phyloP scores from a whole-genome alignment of 805 yeast genomes.

The Yarrowia sp. region DNA sequence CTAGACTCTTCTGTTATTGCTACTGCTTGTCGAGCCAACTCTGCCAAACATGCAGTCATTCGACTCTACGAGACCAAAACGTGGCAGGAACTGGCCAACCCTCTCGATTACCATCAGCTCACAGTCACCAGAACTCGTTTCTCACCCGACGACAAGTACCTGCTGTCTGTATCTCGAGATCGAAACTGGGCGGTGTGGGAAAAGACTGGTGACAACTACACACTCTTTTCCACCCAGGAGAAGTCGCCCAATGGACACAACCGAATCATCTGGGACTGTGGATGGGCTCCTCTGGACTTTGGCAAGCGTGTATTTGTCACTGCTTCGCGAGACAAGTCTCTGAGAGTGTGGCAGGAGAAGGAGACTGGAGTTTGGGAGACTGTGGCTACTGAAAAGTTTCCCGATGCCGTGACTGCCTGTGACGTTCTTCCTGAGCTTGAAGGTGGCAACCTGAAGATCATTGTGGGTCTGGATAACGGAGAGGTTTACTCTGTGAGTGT shows the following conservation, averaged over 20 bases:
- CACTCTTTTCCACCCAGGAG: constrained; percentile 54
- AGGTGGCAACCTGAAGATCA: constrained; percentile 48
- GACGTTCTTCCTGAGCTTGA: constrained; percentile 54
- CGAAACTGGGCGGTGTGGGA: constrained; percentile 82
- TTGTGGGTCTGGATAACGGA: constrained; percentile 79
- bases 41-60: constrained; percentile 81
- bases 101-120: constrained; percentile 72
- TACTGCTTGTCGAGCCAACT: constrained; percentile 90
- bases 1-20: constrained; percentile 72
- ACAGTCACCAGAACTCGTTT: constrained; percentile 86
- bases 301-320: constrained; percentile 64
- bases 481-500: constrained; percentile 57
- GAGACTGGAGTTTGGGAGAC: constrained; percentile 51
- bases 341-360: constrained; percentile 70
- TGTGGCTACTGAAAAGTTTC: constrained; percentile 55
- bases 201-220: constrained; percentile 51
- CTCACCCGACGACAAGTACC: constrained; percentile 67
- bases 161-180: constrained; percentile 87
- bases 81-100: constrained; percentile 68
- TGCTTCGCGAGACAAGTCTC: constrained; percentile 82
- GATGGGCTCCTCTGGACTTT: constrained; percentile 69
- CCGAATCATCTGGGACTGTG: constrained; percentile 94
- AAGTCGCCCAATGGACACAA: constrained; percentile 70
- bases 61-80: constrained; percentile 69
- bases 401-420: constrained; percentile 70